phyloP scores from a whole-genome alignment of 768 basidiomycete species.

The Myochromella boudieri region DNA sequence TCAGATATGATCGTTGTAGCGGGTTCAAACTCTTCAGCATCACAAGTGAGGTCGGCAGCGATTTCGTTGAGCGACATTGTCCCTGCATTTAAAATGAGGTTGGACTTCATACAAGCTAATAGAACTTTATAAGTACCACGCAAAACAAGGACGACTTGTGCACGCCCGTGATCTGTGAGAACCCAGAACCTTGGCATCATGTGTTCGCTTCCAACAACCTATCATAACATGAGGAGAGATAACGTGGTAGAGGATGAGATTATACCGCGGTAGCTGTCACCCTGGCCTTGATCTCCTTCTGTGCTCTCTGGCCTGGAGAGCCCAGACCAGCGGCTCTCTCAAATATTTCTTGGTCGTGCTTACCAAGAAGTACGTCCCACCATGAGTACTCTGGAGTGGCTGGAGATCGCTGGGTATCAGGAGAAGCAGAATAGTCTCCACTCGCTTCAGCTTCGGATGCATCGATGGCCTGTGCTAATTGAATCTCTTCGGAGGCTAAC shows the following conservation, averaged over 20 bases:
- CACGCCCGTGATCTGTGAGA: conserved; percentile 73
- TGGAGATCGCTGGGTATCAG: conserved; percentile 19
- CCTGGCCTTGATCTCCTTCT: conserved; percentile 37
- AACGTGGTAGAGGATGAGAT: not conserved
- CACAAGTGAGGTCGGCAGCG: conserved; percentile 83
- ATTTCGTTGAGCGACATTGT: conserved; percentile 89
- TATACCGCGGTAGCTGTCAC: conserved; percentile 54
- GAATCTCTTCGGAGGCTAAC: conserved; percentile 57
- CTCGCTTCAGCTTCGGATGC: conserved; percentile 69
- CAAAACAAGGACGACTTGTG: conserved; percentile 74
- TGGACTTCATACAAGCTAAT: not conserved
- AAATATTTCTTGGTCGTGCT: conserved; percentile 83
- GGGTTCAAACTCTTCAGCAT: conserved; percentile 65
- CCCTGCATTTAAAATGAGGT: conserved; percentile 36
- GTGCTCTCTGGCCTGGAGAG: conserved; percentile 24
- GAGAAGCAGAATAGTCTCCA: conserved; percentile 34
- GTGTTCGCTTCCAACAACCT: conserved; percentile 61
- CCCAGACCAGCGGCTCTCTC: conserved; percentile 51
- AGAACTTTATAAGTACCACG: conserved; percentile 41
- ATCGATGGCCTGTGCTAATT: conserved; percentile 64
- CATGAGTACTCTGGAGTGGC: conserved; percentile 55
- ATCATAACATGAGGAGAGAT: not conserved
- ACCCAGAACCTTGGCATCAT: conserved; percentile 87
- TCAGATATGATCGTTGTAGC: conserved; percentile 37
- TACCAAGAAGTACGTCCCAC: conserved; percentile 82